Evolutionary conservation across 148 eudicot genomes (phyloP).

Genomic region (Silene latifolia): DNA sequence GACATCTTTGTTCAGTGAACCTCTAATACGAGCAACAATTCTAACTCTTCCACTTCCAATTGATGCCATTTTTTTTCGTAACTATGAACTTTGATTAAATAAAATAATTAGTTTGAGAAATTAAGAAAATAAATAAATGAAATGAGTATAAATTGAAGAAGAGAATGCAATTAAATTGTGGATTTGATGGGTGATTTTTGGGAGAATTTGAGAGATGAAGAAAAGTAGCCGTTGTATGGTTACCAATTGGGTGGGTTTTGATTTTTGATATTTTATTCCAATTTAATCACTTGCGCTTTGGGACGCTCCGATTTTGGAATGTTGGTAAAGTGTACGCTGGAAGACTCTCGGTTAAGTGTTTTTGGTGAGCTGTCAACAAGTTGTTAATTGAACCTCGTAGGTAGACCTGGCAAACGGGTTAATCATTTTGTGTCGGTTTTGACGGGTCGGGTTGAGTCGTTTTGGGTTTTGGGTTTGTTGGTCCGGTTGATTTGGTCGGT

Average conservation of each 20-base stretch:
- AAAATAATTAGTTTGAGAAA: background rate
- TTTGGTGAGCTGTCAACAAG: background rate
- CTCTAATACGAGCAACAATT: conserved; percentile 50
- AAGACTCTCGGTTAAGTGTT: conserved; percentile 13
- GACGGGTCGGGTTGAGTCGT: too few relatives aligned
- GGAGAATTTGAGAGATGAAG: background rate
- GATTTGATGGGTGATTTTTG: background rate
- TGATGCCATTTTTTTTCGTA: conserved; percentile 15
- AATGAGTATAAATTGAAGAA: background rate
- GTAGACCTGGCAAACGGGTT: too few relatives aligned
- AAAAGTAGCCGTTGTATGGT: conserved; percentile 27
- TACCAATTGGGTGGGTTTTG: conserved; percentile 1
- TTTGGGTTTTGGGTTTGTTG: too few relatives aligned
- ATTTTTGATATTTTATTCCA: background rate
- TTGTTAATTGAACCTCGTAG: background rate
- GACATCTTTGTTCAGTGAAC: conserved; percentile 30
- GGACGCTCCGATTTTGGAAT: conserved; percentile 23
- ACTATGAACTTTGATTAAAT: background rate
- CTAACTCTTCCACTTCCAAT: conserved; percentile 37
- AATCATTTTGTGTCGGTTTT: too few relatives aligned
- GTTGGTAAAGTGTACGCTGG: conserved; percentile 11
- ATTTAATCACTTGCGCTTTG: background rate
- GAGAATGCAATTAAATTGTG: background rate
- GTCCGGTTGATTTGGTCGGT: too few relatives aligned
- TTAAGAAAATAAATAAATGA: background rate